Evolutionary conservation across 441 rosid species (phyloP).

Genomic region (Euphorbia celastroides): DNA sequence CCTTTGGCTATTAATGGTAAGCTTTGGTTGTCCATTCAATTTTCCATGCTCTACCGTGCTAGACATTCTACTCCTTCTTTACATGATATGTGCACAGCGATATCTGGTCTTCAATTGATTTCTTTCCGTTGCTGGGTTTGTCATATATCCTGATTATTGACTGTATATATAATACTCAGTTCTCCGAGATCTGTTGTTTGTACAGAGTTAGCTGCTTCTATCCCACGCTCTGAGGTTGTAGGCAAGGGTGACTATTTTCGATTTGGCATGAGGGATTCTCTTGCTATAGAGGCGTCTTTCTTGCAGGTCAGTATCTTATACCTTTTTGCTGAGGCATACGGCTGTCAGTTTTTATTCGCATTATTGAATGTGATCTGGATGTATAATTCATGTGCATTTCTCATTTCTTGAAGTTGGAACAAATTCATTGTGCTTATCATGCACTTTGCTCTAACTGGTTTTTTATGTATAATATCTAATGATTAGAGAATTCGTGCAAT

Average conservation of each 20-base stretch:
- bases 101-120: neutral
- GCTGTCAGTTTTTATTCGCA: conserved; percentile 8
- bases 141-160: conserved; percentile 1
- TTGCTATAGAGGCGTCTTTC: conserved; percentile 93
- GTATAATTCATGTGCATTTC: neutral
- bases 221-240: conserved; percentile 77
- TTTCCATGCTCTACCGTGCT: no score
- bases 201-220: conserved; percentile 84
- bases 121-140: no score
- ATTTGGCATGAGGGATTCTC: conserved; percentile 95
- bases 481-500: no score
- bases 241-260: conserved; percentile 90
- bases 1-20: conserved; percentile 73
- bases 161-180: neutral
- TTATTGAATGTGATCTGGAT: conserved; percentile 2
- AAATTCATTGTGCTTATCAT: no score
- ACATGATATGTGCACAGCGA: no score
- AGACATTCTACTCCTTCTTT: no score
- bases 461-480: no score
- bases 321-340: no score
- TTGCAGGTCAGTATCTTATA: conserved; percentile 86
- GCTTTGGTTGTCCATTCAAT: neutral
- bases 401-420: no score
- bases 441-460: no score
- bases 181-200: conserved; percentile 9